Evolutionary conservation across 768 basidiomycete genomes (phyloP).

Genomic region (Mycena olivaceomarginata): DNA sequence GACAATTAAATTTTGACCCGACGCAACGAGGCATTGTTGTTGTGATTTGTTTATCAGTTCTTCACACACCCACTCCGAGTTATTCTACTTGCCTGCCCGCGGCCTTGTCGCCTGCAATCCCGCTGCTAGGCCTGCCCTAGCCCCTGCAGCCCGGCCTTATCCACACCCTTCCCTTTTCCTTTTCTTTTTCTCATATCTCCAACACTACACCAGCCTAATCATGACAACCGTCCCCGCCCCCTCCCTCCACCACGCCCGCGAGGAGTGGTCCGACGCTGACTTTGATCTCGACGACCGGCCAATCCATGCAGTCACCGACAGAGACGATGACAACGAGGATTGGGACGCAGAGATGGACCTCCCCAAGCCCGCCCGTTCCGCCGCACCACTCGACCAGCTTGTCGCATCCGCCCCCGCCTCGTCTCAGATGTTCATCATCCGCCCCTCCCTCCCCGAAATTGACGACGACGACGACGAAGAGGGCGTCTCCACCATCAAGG

Average conservation of each 20-base stretch:
- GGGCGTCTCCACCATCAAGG: slow-evolving; percentile 13
- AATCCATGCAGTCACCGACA: slow-evolving; percentile 80
- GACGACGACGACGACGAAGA: slow-evolving; percentile 76
- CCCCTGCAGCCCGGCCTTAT: neutral
- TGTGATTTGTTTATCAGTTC: too few species aligned
- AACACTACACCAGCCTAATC: slow-evolving; percentile 45
- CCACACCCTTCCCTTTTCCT: slow-evolving; percentile 39
- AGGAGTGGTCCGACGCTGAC: slow-evolving; percentile 93
- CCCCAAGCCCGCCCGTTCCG: slow-evolving; percentile 71
- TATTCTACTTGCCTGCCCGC: too few species aligned
- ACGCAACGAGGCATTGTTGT: too few species aligned
- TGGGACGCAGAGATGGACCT: slow-evolving; percentile 90
- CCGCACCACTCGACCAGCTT: slow-evolving; percentile 61
- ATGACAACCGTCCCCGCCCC: slow-evolving; percentile 82
- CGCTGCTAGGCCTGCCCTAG: neutral
- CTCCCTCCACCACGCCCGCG: slow-evolving; percentile 70
- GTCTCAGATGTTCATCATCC: slow-evolving; percentile 75
- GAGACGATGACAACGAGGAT: slow-evolving; percentile 81
- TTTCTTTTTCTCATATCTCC: slow-evolving; percentile 47
- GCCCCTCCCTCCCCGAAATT: slow-evolving; percentile 68
- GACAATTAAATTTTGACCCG: too few species aligned
- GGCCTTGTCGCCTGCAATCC: too few species aligned
- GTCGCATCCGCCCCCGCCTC: slow-evolving; percentile 55
- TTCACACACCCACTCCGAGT: too few species aligned
- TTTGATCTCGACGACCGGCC: slow-evolving; percentile 88